Base-by-base conservation (phyloP, 345 rosid species). In the Moricandia arvensis region DNA sequence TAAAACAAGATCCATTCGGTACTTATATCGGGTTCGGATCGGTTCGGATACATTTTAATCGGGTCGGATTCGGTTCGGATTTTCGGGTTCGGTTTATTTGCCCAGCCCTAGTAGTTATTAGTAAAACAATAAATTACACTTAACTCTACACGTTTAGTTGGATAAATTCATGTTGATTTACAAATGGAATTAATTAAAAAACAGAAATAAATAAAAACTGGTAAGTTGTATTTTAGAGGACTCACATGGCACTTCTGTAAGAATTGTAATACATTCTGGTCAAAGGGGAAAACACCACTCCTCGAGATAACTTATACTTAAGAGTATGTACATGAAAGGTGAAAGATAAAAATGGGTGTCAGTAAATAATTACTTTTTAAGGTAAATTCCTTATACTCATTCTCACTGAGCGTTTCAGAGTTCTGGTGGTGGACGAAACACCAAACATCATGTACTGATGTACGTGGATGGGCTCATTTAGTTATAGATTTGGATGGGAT, bases 171-270 rank as follows among this genome's bases (percentile, higher is more conserved):
- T 16, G 41, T 35, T 75, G 35, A 35, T 31, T 24, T 53, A 63
- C 0, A 43, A 57, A 7, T 59, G 9, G 11, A 29, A 49, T 49
- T 47, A 47, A 54, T 62, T 65, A 15, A n/a, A 8, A 13, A 9
- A 12, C 24, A 21, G 2, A 21, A 21, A 21, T 21, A 13, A 26
- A 70, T 37, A 41, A 77, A 77, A 65, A 64, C 55, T 15, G 72
- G 72, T 77, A 24, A 57, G 71, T 35, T 45, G 72, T 71, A 77
- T 71, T 77, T n/a, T 21, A 64, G 53, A 47, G 80, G 3, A 51
- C 41, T 71, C 80, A 77, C 80, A 72, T 77, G 80, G 66, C 1
- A 2, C 27, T 43, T 26, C 62, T 77, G 67, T 71, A 66, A 59
- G 73, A 71, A 77, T 26, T 29, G 54, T 71, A 33, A 77, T 64